These are phyloP conservation scores for Boletus reticuloceps DNA, from an alignment of 768 basidiomycete genomes.

Conservation along the genomic window DNA sequence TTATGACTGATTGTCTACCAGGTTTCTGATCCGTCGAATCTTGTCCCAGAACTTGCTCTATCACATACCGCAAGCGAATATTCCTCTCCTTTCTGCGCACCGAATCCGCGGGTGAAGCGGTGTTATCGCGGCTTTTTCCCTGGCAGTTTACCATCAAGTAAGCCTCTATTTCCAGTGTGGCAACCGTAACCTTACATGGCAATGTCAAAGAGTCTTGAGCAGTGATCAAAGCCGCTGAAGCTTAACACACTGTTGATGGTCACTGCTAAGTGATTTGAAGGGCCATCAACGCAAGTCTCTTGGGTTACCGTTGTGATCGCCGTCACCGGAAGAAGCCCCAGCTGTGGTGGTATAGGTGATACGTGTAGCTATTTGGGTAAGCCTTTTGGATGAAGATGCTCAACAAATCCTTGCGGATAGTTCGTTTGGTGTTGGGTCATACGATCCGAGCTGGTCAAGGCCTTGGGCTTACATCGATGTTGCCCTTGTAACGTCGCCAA, in stretches of 20 bases:
- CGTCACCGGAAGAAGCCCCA: background rate
- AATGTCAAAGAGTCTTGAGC: background rate
- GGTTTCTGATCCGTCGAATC: background rate
- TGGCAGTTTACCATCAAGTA: background rate
- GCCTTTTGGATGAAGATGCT: background rate
- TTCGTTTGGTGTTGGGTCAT: background rate
- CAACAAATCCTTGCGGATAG: background rate
- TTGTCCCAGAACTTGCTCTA: background rate
- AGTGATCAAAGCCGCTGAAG: background rate
- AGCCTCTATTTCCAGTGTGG: background rate
- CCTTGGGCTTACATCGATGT: constrained; percentile 1
- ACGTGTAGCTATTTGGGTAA: background rate
- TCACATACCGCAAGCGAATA: background rate
- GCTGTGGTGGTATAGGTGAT: background rate
- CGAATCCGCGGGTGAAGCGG: constrained; percentile 10
- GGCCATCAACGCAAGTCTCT: background rate
- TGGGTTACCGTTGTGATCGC: background rate
- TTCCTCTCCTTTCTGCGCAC: background rate
- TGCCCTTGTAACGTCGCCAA: constrained; percentile 7
- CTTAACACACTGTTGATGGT: background rate
- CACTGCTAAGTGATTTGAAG: background rate
- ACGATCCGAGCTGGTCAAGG: background rate
- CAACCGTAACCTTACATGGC: background rate
- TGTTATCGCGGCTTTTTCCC: constrained; percentile 2
- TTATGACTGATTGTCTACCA: background rate